phyloP scores from a whole-genome alignment of 257 asterid genomes.

The Solanum virginianum region DNA sequence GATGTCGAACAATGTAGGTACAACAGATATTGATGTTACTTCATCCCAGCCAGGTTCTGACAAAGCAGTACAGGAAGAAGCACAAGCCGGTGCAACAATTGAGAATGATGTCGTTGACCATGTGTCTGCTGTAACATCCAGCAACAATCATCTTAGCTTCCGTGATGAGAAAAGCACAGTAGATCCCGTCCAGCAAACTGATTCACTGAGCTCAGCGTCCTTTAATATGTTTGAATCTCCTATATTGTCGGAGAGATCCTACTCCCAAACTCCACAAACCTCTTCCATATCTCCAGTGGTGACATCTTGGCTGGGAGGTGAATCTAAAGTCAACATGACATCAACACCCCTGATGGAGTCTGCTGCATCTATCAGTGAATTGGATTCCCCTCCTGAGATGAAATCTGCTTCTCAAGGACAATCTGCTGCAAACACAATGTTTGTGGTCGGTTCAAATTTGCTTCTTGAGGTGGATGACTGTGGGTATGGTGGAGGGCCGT shows the following conservation, averaged over 20 bases:
- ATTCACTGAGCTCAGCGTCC: constrained; percentile 51
- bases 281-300: constrained; percentile 77
- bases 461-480: constrained; percentile 91
- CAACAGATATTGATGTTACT: constrained; percentile 20
- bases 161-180: constrained; percentile 35
- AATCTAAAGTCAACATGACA: constrained; percentile 40
- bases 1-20: constrained; percentile 25
- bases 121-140: constrained; percentile 40
- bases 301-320: constrained; percentile 94
- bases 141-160: constrained; percentile 40
- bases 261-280: constrained; percentile 32
- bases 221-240: constrained; percentile 49
- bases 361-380: constrained; percentile 40
- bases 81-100: constrained; percentile 23
- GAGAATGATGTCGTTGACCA: constrained; percentile 50
- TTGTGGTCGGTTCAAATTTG: constrained; percentile 45
- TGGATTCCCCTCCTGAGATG: constrained; percentile 40
- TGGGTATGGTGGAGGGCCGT: constrained; percentile 99
- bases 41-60: constrained; percentile 22
- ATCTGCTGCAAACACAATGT: constrained; percentile 35
- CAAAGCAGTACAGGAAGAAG: constrained; percentile 39
- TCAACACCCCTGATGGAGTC: constrained; percentile 60
- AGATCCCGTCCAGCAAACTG: constrained; percentile 35
- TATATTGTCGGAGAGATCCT: constrained; percentile 58
- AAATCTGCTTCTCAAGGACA: constrained; percentile 46